A percentile compares a stretch with the other conserved stretches of the same genome.
These are phyloP conservation scores for Albifimbria verrucaria DNA, from an alignment of 2,329 filamentous ascomycete genomes.

Conservation along the genomic window DNA sequence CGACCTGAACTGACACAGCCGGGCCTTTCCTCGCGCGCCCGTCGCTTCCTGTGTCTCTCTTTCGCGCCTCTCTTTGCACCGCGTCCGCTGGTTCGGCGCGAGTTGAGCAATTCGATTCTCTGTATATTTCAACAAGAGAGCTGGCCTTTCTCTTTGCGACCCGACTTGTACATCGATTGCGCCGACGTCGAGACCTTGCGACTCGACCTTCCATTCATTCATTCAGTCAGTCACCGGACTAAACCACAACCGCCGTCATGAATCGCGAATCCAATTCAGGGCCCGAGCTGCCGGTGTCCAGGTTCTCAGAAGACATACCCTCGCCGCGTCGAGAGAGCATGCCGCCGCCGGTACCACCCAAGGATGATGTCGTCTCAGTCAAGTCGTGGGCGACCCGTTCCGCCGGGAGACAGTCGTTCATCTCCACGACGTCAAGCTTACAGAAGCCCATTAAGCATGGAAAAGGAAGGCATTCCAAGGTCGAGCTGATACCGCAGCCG, in stretches of 20 bases:
- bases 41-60: background rate
- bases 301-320: background rate
- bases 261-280: background rate
- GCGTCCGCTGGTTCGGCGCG: background rate
- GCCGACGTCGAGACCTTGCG: background rate
- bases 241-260: background rate
- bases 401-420: background rate
- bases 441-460: constrained; percentile 44
- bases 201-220: too few relatives aligned
- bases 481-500: constrained; percentile 52
- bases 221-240: too few relatives aligned
- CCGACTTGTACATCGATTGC: too few relatives aligned
- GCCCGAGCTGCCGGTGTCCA: background rate
- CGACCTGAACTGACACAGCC: background rate
- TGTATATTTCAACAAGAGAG: too few relatives aligned
- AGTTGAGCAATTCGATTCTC: too few relatives aligned
- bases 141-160: too few relatives aligned
- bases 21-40: background rate
- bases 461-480: constrained; percentile 35
- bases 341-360: background rate
- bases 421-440: background rate
- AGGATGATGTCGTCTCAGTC: background rate
- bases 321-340: too few relatives aligned
- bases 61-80: background rate
- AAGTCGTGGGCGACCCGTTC: background rate